Base-by-base conservation (phyloP, 306 rosid genomes). In the Lathyrus tuberosus region DNA sequence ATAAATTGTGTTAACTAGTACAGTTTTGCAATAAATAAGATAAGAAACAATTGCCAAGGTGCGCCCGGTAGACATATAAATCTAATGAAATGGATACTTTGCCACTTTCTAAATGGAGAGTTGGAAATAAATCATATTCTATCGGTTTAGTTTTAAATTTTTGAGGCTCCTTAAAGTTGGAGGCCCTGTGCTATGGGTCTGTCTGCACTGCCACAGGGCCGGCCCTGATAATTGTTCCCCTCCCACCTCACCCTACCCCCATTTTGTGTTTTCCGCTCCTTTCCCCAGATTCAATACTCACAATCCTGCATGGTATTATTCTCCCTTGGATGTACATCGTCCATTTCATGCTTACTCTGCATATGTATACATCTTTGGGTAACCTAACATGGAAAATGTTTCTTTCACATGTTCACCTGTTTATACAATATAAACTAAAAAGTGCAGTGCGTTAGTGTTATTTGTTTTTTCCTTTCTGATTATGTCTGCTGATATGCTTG, bases 401-500 rank as follows among this genome's bases (percentile, higher is more conserved):
- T 63, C 57, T 40, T 22, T 52, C 75, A 62, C 46, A 54, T n/a
- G 18, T 13, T 47, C 30, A 6, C 70, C 17, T 16, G 35, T 31
- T 42, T 67, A 65, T 47, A 56, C 69, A 20, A 10, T 54, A 57
- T 28, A 65, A 62, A 56, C 61, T 57, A 54, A 44, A 41, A 66
- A 20, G 26, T 38, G 54, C 31, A 16, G 35, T 43, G 44, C 24
- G 67, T 54, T 40, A 8, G 47, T 24, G 26, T 24, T 44, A 20
- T 20, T 20, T 20, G 0, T 81, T 68, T 12, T 18, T 28, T 43
- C 72, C 62, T 11, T 18, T 17, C 38, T 26, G 31, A 46, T 65
- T 17, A 53, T 73, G 71, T 69, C 28, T 37, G 56, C 63, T 66
- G 14, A 44, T 76, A 33, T 58, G 22, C 61, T 60, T 51, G 77